A percentile compares a stretch with the other conserved stretches of the same genome.
phyloP scores from a whole-genome alignment of 148 eudicot genomes.

The Limonium bicolor region DNA sequence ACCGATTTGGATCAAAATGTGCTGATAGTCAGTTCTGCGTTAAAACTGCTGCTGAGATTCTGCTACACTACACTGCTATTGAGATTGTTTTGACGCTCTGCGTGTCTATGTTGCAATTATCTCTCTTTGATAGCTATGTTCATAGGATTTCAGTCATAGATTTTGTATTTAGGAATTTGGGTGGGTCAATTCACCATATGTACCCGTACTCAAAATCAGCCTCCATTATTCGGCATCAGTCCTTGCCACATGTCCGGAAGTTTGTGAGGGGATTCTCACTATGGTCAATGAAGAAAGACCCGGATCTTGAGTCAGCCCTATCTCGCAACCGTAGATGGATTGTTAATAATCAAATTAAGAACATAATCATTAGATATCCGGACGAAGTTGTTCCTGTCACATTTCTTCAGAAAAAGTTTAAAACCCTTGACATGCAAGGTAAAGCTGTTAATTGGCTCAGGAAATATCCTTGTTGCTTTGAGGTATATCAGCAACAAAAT shows the following conservation, averaged over 20 bases:
- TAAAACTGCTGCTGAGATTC: no score
- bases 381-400: constrained; percentile 41
- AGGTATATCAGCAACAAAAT: constrained; percentile 41
- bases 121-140: no score
- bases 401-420: constrained; percentile 83
- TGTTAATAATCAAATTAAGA: constrained; percentile 88
- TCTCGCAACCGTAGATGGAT: constrained; percentile 81
- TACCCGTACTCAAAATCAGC: no score
- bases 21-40: no score
- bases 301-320: constrained; percentile 76
- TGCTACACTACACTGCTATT: no score
- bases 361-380: constrained; percentile 60
- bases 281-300: constrained; percentile 96
- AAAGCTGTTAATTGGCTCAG: constrained; percentile 86
- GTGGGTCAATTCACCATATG: no score
- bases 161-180: no score
- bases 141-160: no score
- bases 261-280: constrained; percentile 35
- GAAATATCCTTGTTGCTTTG: constrained; percentile 94
- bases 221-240: not conserved
- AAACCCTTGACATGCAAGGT: constrained; percentile 83
- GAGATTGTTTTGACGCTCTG: no score
- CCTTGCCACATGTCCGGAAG: not conserved
- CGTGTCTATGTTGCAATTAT: no score
- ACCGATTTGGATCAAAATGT: no score